Percentiles rank a stretch among this genome's conserved stretches.
phyloP scores from a whole-genome alignment of 2,329 filamentous ascomycete genomes.

The Drechslerella dactyloides region DNA sequence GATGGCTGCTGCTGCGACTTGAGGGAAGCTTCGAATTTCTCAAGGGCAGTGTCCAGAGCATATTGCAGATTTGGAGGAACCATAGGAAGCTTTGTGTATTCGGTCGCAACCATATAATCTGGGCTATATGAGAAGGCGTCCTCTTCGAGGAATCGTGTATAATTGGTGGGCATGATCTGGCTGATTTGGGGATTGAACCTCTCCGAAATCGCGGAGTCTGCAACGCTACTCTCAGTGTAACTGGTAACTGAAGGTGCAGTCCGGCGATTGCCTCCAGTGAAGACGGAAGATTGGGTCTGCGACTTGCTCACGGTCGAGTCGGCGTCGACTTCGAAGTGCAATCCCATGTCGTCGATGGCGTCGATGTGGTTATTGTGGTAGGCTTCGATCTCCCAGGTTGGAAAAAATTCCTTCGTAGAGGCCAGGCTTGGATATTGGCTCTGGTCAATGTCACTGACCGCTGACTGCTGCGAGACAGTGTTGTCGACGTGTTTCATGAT shows the following conservation, averaged over 20 bases:
- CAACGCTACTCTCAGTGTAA: constrained; percentile 47
- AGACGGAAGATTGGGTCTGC: constrained; percentile 47
- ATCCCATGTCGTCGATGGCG: constrained; percentile 25
- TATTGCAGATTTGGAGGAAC: constrained; percentile 36
- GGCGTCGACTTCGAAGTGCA: constrained; percentile 38
- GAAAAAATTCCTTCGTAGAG: constrained; percentile 41
- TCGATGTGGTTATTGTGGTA: constrained; percentile 32
- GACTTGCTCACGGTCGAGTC: constrained; percentile 47
- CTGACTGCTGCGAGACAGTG: constrained; percentile 15
- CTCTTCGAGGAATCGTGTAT: constrained; percentile 33
- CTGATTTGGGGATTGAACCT: constrained; percentile 28
- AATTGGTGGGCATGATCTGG: constrained; percentile 25
- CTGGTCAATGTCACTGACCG: constrained; percentile 9
- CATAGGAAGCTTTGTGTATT: constrained; percentile 26
- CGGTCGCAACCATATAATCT: constrained; percentile 18
- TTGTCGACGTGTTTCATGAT: constrained; percentile 48
- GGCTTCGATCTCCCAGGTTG: constrained; percentile 42
- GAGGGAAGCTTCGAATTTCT: constrained; percentile 25
- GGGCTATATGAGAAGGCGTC: constrained; percentile 17
- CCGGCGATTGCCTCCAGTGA: constrained; percentile 32
- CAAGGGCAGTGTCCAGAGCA: constrained; percentile 27
- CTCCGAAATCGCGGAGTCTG: constrained; percentile 40
- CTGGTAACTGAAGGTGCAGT: constrained; percentile 42
- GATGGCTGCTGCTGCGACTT: constrained; percentile 3
- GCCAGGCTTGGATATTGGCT: constrained; percentile 36